Evolutionary conservation across 768 basidiomycete species (phyloP), one percentile per base, ranked within the genome.

Genomic region (Chalciporus chontae): DNA sequence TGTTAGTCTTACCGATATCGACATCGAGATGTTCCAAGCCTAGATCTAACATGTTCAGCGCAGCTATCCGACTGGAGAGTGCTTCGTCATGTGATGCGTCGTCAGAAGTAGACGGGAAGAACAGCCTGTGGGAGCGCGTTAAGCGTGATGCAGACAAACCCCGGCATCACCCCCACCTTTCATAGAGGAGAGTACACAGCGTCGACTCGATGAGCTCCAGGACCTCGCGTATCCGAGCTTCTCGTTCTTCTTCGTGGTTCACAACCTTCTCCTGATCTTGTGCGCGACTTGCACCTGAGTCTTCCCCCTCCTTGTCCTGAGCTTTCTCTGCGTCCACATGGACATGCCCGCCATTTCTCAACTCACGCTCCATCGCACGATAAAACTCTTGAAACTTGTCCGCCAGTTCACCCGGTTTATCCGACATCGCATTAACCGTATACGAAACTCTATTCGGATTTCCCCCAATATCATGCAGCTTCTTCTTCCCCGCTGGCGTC

Each of bases 1-100:
- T 76, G 5, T 77, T 71, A 1, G 70, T 71, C 4, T 65, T 56
- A 3, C 81, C 84, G 0, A 90, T 80, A 45, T 91, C 84, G 8
- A 98, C 78, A 14, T 94, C 95, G 1, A 99, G 80, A 69, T 98
- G 94, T 34, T 87, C 85, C 9, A 98, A 72, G 2, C 84, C 78
- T 0, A 99, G 73, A 65, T 97, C 95, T 1, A 98, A 75, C 76
- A 94, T 80, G 57, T 94, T 94, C 40, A 99, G 74, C 1, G 94
- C 94, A 13, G 92, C 91, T 14, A 97, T 84, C 5, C 94, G 83
- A 61, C 84, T 88, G 0, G 94, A 83, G 4, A 99, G 73, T 0
- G 91, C 87, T 59, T 91, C 90, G 63, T 99, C 94, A 63, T 96
- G 94, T 1, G 84, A 85, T 0, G 79, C 74, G 60, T 99, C 95